Evolutionary conservation across 441 rosid species (phyloP), one percentile per base, ranked within the genome.

Genomic region (Syzygium syzygioides): DNA sequence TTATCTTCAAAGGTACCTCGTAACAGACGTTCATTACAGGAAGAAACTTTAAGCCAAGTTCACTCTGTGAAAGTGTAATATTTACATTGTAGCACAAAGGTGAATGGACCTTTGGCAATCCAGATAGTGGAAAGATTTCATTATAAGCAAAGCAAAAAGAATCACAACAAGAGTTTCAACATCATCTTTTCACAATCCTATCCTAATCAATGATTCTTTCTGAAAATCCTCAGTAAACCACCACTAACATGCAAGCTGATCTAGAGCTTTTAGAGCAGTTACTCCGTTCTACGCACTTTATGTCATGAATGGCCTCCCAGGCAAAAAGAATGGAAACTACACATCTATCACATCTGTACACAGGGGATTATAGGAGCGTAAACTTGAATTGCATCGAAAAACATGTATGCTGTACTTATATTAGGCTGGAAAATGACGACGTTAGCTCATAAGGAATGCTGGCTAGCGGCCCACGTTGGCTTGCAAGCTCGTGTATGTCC

Each of bases 401-500:
- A 76, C 17, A 8, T 41, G 52, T n/a, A 76, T 76, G 83, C 83
- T 13, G 83, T 76, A 41, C 83, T 76, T 76, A 76, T 76, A 97
- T 94, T 87, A 97, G 79, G 92, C 93, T 92, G 17, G 98, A 87
- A 90, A 97, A 96, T 17, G 99, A 97, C 45, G 98, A 95, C 56
- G 98, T 96, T 86, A 96, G 92, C 59, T 91, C 87, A 60, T 98
- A 97, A 32, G 98, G 92, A 28, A 97, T 88, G 23, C 86, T 91
- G 64, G 96, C 94, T 41, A 96, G 93, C 79, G 95, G 98, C 62
- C 97, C 96, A 17, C 97, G 94, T 89, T 95, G 94, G 55, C 87
- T 88, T 28, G 96, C 94, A 12, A 98, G 98, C 86, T 95, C 94
- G 79, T 97, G 95, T 55, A 98, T 93, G 94, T 98, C 99, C 94